Base-by-base conservation (phyloP, 768 basidiomycete species). In the Leccinum fibrillosum region DNA sequence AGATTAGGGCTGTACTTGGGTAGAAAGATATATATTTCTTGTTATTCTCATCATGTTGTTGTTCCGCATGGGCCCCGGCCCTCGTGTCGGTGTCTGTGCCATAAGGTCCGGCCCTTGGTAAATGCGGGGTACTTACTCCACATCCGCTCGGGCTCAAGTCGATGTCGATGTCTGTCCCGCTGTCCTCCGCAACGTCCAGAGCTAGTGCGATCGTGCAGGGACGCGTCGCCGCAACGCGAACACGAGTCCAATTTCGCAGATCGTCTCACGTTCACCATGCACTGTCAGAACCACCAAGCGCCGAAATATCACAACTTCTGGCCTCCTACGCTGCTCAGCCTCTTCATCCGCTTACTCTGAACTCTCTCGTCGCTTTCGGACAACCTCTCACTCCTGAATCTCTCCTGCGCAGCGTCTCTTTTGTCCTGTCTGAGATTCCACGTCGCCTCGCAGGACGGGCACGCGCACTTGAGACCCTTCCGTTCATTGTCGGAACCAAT, bases 401-500 rank as follows among this genome's bases (percentile, higher is more conserved):
- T 21, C 77, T 92, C 2, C 74, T 93, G 4, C 79, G 81, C 19
- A 92, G 90, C n/a, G 89, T 86, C 4, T 78, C 80, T 4, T 90
- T 88, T 70, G 85, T 84, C 1, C 79, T 90, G 13, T 79, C 84
- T 2, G 91, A 93, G 70, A 84, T 93, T 15, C 92, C 92, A 21
- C 80, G 86, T 19, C 79, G 90, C 53, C 80, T 94, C 32, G 90
- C 89, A 2, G 83, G 81, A 56, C 85, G 91, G 12, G 86, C 90
- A 47, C 82, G 82, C 32, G 86, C 85, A 21, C 77, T 94, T 52
- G 90, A 93, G 67, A 74, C 80, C 1, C 79, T 94, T 32, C 92
- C 92, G 1, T 94, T 89, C 74, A 94, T 94, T 39, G 92, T 93
- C 51, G 92, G 90, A 21, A 92, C 89, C 53, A 94, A 94, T 70